phyloP scores from a whole-genome alignment of 306 rosid genomes.

The Cucumis hystrix region DNA sequence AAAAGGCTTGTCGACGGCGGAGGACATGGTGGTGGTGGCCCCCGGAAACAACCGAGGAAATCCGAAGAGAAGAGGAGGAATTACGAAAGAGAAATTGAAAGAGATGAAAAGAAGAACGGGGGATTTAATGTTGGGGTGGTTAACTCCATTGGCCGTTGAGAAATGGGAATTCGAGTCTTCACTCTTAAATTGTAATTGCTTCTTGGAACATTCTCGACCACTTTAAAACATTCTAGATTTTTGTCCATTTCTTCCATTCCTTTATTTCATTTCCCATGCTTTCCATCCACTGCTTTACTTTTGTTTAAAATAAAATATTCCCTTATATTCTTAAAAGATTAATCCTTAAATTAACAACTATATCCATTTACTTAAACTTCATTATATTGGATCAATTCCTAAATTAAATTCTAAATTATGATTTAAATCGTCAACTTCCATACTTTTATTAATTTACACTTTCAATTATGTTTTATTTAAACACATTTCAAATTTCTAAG shows the following conservation, averaged over 20 bases:
- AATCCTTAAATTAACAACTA: too few species aligned
- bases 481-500: too few species aligned
- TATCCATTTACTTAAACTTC: too few species aligned
- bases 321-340: too few species aligned
- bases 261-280: background rate
- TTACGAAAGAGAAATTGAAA: background rate
- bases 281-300: too few species aligned
- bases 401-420: too few species aligned
- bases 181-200: too few species aligned
- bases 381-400: too few species aligned
- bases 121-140: background rate
- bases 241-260: background rate
- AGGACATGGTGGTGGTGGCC: background rate
- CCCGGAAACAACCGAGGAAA: background rate
- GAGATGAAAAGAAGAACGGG: background rate
- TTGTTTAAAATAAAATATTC: too few species aligned
- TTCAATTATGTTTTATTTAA: too few species aligned
- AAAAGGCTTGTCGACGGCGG: constrained; percentile 1
- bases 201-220: background rate
- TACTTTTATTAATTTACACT: too few species aligned
- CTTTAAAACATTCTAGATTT: background rate
- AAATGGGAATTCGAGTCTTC: background rate
- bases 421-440: too few species aligned
- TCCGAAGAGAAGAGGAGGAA: background rate
- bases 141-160: background rate